Percentiles rank a stretch among this genome's conserved stretches.
Evolutionary conservation across 2,329 filamentous ascomycete genomes (phyloP).

Genomic region (Neonectria sp.): DNA sequence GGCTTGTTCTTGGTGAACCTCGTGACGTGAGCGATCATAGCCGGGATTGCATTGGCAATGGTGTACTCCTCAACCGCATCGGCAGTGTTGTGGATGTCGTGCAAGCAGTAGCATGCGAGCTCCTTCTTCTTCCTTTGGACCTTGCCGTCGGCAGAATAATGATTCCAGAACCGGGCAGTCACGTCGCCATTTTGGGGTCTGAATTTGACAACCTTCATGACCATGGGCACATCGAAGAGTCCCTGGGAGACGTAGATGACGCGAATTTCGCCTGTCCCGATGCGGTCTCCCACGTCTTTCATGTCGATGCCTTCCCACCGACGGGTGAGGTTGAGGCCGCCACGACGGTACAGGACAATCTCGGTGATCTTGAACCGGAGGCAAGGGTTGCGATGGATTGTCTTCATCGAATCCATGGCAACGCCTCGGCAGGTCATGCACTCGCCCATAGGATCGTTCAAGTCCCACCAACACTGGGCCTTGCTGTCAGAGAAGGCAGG

Average conservation of each 20-base stretch:
- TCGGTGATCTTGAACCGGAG: slow-evolving; percentile 60
- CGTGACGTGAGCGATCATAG: slow-evolving; percentile 45
- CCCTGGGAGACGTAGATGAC: slow-evolving; percentile 58
- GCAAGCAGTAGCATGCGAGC: slow-evolving; percentile 59
- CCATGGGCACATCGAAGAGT: slow-evolving; percentile 54
- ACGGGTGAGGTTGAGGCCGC: slow-evolving; percentile 60
- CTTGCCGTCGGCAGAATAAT: slow-evolving; percentile 39
- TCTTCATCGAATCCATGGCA: slow-evolving; percentile 59
- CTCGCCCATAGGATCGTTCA: slow-evolving; percentile 47
- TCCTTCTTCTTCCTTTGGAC: slow-evolving; percentile 48
- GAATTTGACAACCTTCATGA: slow-evolving; percentile 60
- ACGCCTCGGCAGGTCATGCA: slow-evolving; percentile 60
- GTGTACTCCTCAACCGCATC: slow-evolving; percentile 56
- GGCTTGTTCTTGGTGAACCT: slow-evolving; percentile 21
- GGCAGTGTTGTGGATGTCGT: slow-evolving; percentile 54
- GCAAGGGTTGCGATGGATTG: slow-evolving; percentile 63
- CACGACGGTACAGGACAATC: slow-evolving; percentile 58
- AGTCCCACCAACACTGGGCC: slow-evolving; percentile 56
- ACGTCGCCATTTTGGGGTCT: slow-evolving; percentile 55
- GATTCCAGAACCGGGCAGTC: slow-evolving; percentile 56
- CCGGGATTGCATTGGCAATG: slow-evolving; percentile 43
- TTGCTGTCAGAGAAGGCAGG: slow-evolving; percentile 17
- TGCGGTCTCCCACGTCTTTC: slow-evolving; percentile 57
- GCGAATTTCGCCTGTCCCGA: slow-evolving; percentile 38
- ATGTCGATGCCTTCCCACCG: slow-evolving; percentile 60